Evolutionary conservation across 768 basidiomycete genomes (phyloP).

Genomic region (Mycena olivaceomarginata): DNA sequence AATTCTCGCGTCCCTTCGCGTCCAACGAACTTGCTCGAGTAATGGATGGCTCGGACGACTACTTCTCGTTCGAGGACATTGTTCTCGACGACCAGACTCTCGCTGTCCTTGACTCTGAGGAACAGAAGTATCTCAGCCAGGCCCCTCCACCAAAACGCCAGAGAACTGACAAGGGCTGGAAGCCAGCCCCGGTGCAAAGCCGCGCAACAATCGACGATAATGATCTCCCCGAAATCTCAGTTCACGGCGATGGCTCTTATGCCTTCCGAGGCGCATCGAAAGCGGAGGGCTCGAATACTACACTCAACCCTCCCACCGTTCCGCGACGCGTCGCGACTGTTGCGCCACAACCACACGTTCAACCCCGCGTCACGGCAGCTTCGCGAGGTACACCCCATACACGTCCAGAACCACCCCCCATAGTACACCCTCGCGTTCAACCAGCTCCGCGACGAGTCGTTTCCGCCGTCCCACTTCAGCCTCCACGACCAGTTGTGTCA

Average conservation of each 20-base stretch:
- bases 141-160: slow-evolving; percentile 71
- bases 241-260: slow-evolving; percentile 77
- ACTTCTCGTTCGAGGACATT: slow-evolving; percentile 69
- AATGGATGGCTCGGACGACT: slow-evolving; percentile 82
- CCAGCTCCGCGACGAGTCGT: neutral
- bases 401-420: slow-evolving; percentile 25
- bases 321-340: neutral
- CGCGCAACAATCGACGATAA: slow-evolving; percentile 57
- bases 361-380: slow-evolving; percentile 1
- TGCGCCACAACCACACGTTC: slow-evolving; percentile 11
- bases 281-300: slow-evolving; percentile 40
- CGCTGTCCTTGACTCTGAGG: slow-evolving; percentile 77
- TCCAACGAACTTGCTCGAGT: neutral
- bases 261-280: slow-evolving; percentile 54
- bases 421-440: neutral
- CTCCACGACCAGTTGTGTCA: slow-evolving; percentile 12
- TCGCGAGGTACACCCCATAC: slow-evolving; percentile 12
- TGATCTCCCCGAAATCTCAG: slow-evolving; percentile 78
- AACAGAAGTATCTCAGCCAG: slow-evolving; percentile 64
- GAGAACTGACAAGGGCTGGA: slow-evolving; percentile 70
- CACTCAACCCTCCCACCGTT: slow-evolving; percentile 26
- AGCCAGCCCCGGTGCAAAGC: slow-evolving; percentile 52
- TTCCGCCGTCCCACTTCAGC: neutral
- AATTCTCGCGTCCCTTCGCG: too few species aligned
- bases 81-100: slow-evolving; percentile 78